Base-by-base conservation (phyloP, 2,329 filamentous ascomycete species). In the Colletotrichum australisinense region DNA sequence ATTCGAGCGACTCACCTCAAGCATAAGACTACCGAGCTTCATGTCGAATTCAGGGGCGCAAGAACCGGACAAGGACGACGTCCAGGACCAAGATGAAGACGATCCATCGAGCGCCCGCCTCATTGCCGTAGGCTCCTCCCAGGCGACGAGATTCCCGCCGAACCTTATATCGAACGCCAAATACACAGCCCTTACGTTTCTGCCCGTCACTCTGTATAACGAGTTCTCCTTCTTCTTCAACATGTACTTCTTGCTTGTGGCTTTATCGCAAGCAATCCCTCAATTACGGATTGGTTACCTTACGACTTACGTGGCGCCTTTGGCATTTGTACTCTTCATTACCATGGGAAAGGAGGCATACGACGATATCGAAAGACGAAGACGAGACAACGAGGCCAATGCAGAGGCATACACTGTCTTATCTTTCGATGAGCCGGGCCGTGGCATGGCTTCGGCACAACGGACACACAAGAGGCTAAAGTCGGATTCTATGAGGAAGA, bases 191-290 rank as follows among this genome's bases (percentile, higher is more conserved):
- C 93, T 95, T 86, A 98, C 94, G 65, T 99, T 99, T 83, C 88
- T 99, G 16, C 97, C 97, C 2, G 88, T 96, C 65, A 99, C 97
- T 0, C 87, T 99, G 26, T 99, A 98, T 84, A 98, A 98, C 84
- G 97, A 99, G 81, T 99, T 99, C 82, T 98, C 96, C 73, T 99
- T 98, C 86, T 99, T 99, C 85, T 98, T 99, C 88, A 99, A 99
- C 88, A 94, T 98, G 87, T 99, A 99, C 82, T 99, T 99, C 82
- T 87, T 99, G 69, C 91, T 98, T 30, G 97, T 99, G 63, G 97
- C 97, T 7, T 84, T 98, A 63, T 98, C 96, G 49, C 97, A 99
- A 84, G 92, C 95, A 56, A 95, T 99, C 79, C 95, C 95, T 4
- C 90, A 94, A 26, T 85, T 99, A 67, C 91, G 95, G 67, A 98